Conservation (phyloP, 108 stramenopile species). For the Cyclotella sp. region DNA sequence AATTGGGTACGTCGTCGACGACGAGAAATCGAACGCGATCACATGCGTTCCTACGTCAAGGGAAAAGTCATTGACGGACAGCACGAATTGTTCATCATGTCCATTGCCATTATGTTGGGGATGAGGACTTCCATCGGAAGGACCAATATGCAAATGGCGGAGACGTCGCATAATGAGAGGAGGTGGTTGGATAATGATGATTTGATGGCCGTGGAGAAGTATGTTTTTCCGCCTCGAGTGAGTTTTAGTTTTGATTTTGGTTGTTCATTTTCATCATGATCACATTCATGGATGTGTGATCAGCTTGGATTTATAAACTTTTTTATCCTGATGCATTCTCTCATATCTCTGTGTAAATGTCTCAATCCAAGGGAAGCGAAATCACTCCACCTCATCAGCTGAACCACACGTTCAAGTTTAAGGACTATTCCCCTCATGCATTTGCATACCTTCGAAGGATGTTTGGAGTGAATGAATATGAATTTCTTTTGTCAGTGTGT, state of each 20-base stretch:
- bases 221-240: conserved; percentile 88
- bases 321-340: too few relatives aligned
- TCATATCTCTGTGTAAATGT: neutral
- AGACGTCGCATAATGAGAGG: conserved; percentile 44
- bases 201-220: conserved; percentile 93
- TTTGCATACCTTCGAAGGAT: conserved; percentile 90
- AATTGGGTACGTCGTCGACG: conserved; percentile 35
- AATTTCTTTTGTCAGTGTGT: conserved; percentile 94
- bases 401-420: conserved; percentile 99
- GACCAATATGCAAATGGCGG: conserved; percentile 71
- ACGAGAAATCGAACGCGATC: conserved; percentile 1
- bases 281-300: too few relatives aligned
- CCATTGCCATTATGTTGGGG: conserved; percentile 98
- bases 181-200: conserved; percentile 81
- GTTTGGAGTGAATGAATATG: conserved; percentile 93
- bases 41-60: conserved; percentile 67
- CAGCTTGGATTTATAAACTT: too few relatives aligned
- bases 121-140: conserved; percentile 87
- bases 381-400: conserved; percentile 95
- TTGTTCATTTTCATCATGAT: too few relatives aligned
- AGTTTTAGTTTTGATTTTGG: conserved; percentile 1
- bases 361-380: conserved; percentile 60
- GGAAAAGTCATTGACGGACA: conserved; percentile 93
- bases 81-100: conserved; percentile 94
- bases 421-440: conserved; percentile 93